phyloP scores from a whole-genome alignment of 2,329 filamentous ascomycete species.

The Aspergillus puulaauensis region DNA sequence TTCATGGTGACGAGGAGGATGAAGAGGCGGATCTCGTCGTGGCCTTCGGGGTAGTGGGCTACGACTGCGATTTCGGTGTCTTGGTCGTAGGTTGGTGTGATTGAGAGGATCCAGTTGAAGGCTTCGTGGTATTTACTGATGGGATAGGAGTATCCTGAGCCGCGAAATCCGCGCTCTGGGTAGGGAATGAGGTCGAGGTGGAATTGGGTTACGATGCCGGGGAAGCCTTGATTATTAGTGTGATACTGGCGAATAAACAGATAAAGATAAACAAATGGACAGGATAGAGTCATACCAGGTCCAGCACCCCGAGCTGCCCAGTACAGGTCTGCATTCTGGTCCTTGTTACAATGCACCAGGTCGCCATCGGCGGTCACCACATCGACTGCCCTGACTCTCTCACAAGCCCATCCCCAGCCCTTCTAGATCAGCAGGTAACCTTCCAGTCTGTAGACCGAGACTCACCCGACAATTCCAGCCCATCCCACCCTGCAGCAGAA shows the following conservation, averaged over 20 bases:
- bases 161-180: conserved; percentile 25
- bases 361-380: conserved; percentile 49
- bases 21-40: conserved; percentile 28
- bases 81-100: conserved; percentile 12
- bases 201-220: conserved; percentile 53
- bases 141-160: conserved; percentile 49
- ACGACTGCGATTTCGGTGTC: conserved; percentile 30
- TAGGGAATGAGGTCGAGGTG: conserved; percentile 40
- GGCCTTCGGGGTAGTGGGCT: conserved; percentile 31
- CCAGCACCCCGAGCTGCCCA: conserved; percentile 53
- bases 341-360: conserved; percentile 21
- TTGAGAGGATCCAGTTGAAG: conserved; percentile 47
- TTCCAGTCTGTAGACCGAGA: too few species aligned
- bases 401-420: conserved; percentile 59
- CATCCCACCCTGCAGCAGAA: conserved; percentile 46
- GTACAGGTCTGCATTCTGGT: conserved; percentile 48
- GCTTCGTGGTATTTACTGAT: conserved; percentile 46
- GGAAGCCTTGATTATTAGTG: conserved; percentile 36
- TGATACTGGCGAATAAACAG: too few species aligned
- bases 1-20: conserved; percentile 22
- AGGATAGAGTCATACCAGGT: conserved; percentile 28
- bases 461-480: conserved; percentile 57
- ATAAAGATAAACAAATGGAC: too few species aligned
- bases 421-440: conserved; percentile 15
- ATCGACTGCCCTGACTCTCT: conserved; percentile 46